Conservation (phyloP, 2,329 filamentous ascomycete genomes). For the Cladophialophora chaetospira region DNA sequence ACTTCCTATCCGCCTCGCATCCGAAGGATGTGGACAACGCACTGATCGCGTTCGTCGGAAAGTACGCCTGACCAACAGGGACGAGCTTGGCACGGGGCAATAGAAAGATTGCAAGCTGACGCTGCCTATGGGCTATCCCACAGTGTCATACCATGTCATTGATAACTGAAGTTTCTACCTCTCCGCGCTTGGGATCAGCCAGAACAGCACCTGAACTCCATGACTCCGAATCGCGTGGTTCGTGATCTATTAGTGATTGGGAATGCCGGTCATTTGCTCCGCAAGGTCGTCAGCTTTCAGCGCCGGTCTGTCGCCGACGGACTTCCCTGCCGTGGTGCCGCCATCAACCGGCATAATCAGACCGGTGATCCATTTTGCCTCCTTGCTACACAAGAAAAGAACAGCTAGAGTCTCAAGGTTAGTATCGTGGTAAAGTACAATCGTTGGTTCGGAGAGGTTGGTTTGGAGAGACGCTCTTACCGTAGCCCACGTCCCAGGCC, state of each 20-base stretch:
- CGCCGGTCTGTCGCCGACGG: slow-evolving; percentile 9
- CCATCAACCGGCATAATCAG: slow-evolving; percentile 24
- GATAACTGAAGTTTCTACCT: too few relatives aligned
- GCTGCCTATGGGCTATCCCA: too few relatives aligned
- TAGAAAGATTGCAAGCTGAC: too few relatives aligned
- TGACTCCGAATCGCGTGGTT: too few relatives aligned
- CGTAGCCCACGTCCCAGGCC: slow-evolving; percentile 17
- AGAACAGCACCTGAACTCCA: too few relatives aligned
- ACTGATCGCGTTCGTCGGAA: slow-evolving; percentile 44
- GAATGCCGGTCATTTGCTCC: slow-evolving; percentile 19
- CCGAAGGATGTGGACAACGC: slow-evolving; percentile 48
- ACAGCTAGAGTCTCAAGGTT: neutral
- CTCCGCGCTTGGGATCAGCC: too few relatives aligned
- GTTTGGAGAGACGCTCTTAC: neutral
- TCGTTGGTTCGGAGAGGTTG: too few relatives aligned
- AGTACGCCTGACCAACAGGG: slow-evolving; percentile 22
- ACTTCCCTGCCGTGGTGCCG: slow-evolving; percentile 17
- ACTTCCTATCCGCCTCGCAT: slow-evolving; percentile 53
- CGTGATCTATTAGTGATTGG: neutral
- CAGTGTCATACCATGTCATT: too few relatives aligned
- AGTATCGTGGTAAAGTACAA: too few relatives aligned
- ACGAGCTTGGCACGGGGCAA: too few relatives aligned
- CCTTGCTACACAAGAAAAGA: slow-evolving; percentile 17
- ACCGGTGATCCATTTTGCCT: slow-evolving; percentile 23
- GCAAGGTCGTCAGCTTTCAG: slow-evolving; percentile 15